A percentile compares a stretch with the other conserved stretches of the same genome.
These are phyloP conservation scores for Capronia americana DNA, from an alignment of 2,329 filamentous ascomycete genomes.

Conservation along the genomic window DNA sequence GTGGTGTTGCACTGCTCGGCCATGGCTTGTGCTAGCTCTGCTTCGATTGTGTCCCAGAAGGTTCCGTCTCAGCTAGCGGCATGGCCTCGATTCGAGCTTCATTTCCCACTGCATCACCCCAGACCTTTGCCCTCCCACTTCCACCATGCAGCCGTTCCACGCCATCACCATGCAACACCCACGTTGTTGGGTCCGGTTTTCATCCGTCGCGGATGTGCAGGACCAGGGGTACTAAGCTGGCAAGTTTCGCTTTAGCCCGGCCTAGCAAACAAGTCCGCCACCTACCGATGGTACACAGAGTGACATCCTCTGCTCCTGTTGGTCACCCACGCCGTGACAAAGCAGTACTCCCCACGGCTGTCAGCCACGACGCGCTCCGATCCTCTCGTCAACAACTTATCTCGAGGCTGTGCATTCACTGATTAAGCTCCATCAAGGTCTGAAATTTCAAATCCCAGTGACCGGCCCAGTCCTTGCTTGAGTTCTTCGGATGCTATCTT, in stretches of 20 bases:
- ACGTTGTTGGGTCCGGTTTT: constrained; percentile 16
- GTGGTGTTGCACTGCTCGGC: constrained; percentile 4
- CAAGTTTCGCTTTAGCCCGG: not conserved
- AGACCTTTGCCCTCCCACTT: not conserved
- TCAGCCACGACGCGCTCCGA: not conserved
- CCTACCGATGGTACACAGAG: constrained; percentile 9
- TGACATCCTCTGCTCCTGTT: not conserved
- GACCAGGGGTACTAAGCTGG: not conserved
- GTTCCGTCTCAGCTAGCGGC: not conserved
- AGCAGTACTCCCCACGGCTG: not conserved
- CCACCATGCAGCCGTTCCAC: not conserved
- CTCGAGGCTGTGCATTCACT: not conserved
- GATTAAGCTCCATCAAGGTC: not conserved
- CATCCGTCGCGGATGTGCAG: constrained; percentile 10
- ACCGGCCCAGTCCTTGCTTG: not conserved
- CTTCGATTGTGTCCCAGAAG: not conserved
- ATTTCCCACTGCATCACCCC: not conserved
- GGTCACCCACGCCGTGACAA: constrained; percentile 8
- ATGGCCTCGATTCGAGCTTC: not conserved
- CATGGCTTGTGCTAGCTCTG: not conserved
- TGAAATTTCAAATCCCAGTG: not conserved
- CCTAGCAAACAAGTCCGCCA: not conserved
- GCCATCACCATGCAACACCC: constrained; percentile 4
- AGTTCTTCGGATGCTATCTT: not conserved
- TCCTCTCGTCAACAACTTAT: not conserved